These are phyloP conservation scores for Xylaria longipes DNA, from an alignment of 495 filamentous ascomycete genomes.

Conservation along the genomic window DNA sequence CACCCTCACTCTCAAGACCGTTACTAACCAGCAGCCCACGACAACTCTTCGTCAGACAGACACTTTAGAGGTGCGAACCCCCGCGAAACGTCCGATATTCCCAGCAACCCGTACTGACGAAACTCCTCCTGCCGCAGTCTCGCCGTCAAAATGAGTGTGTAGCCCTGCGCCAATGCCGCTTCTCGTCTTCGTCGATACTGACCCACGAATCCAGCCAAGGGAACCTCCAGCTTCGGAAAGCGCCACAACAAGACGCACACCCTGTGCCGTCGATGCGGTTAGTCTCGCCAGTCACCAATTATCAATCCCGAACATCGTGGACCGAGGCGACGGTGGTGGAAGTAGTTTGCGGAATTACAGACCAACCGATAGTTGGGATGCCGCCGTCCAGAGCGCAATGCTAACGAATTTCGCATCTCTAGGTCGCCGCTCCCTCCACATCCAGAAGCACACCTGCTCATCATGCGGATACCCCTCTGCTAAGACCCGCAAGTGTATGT, in stretches of 20 bases:
- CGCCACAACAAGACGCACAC: slow-evolving; percentile 99
- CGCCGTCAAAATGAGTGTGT: slow-evolving; percentile 45
- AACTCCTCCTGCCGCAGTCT: slow-evolving; percentile 30
- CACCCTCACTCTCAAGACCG: slow-evolving; percentile 24
- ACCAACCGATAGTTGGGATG: not conserved
- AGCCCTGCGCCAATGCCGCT: slow-evolving; percentile 19
- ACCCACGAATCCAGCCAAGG: slow-evolving; percentile 68
- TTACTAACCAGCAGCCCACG: slow-evolving; percentile 30
- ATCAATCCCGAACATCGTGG: slow-evolving; percentile 13
- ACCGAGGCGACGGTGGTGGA: slow-evolving; percentile 2
- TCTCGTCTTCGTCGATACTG: slow-evolving; percentile 33
- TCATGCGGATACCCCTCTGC: slow-evolving; percentile 97
- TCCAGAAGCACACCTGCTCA: slow-evolving; percentile 98
- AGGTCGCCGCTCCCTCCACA: slow-evolving; percentile 96
- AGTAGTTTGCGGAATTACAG: slow-evolving; percentile 18
- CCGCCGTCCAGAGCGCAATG: not conserved
- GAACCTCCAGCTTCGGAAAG: slow-evolving; percentile 96
- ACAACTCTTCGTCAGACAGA: slow-evolving; percentile 35
- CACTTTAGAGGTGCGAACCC: slow-evolving; percentile 36
- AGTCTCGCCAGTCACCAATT: slow-evolving; percentile 43
- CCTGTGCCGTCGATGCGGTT: slow-evolving; percentile 98
- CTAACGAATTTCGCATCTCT: slow-evolving; percentile 27
- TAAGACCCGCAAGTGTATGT: slow-evolving; percentile 98
- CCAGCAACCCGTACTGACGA: slow-evolving; percentile 25
- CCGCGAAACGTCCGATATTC: not conserved